Evolutionary conservation across 2,329 filamentous ascomycete species (phyloP).

Genomic region (Fusarium secorum): DNA sequence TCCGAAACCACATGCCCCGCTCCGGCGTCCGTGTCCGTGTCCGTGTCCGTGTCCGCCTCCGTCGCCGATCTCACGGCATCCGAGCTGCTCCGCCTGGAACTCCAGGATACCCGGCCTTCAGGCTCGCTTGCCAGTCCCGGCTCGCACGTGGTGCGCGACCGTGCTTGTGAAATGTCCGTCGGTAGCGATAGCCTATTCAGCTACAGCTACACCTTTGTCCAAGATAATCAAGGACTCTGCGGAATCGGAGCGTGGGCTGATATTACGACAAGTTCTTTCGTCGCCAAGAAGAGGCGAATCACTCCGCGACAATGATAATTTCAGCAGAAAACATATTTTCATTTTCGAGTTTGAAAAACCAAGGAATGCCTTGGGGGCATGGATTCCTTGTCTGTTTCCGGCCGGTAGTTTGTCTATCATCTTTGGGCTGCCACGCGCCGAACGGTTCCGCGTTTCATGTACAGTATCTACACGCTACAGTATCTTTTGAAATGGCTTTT

Average conservation of each 20-base stretch:
- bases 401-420: slow-evolving; percentile 4
- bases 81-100: slow-evolving; percentile 12
- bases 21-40: slow-evolving; percentile 22
- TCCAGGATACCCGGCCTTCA: slow-evolving; percentile 14
- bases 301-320: slow-evolving; percentile 19
- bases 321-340: background rate
- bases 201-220: slow-evolving; percentile 1
- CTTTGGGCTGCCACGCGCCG: background rate
- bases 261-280: slow-evolving; percentile 9
- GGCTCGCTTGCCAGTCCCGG: slow-evolving; percentile 11
- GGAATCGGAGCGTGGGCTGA: slow-evolving; percentile 39
- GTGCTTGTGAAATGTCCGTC: slow-evolving; percentile 16
- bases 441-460: slow-evolving; percentile 27
- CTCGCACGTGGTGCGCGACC: slow-evolving; percentile 9
- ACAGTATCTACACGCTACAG: slow-evolving; percentile 24
- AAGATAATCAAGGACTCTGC: slow-evolving; percentile 19
- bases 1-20: slow-evolving; percentile 30
- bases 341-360: background rate
- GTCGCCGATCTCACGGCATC: slow-evolving; percentile 19
- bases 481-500: background rate
- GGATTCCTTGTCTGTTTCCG: background rate
- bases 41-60: slow-evolving; percentile 16
- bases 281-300: slow-evolving; percentile 18
- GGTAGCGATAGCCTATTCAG: slow-evolving; percentile 2
- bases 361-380: slow-evolving; percentile 5